Base-by-base conservation (phyloP, 2,329 filamentous ascomycete species). In the Rhinocladiella similis region DNA sequence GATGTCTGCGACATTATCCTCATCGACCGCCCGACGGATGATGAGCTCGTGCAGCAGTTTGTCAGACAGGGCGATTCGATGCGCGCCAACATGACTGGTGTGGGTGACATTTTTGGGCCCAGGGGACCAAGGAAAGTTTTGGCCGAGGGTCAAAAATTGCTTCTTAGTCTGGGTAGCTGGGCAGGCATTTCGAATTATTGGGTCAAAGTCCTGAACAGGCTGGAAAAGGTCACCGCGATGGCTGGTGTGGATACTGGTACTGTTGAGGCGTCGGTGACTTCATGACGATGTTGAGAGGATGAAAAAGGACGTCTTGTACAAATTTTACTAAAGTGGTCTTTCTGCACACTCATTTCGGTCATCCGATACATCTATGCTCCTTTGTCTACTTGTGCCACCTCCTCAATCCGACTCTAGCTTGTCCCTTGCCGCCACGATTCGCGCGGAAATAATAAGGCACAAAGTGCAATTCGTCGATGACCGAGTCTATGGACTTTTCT, bases 11-110 rank as follows among this genome's bases (percentile, higher is more conserved):
- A 54, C 19, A 57, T 79, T 4, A 79, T 83, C 35, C 74, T 79
- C 12, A 69, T 84, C 0, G 82, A 84, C 53, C 72, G 80, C 5
- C 81, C 81, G 0, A 75, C 76, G 1, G 80, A 84, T 59, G 82
- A 84, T 63, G 81, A 84, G 61, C 71, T 84, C 43, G 80, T 83
- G 1, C 81, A 84, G 61, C 67, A 77, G 1, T 84, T 81, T 63
- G 80, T 84, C 0, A 70, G 75, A 12, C 69, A 75, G 12, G 81
- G 81, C 0, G 68, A 74, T 20, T 68, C 60, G 1, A 81, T 84
- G 75, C 71, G 69, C 16, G 80, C 76, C 1, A 75, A 79, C 55
- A 71, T 84, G 3, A 77, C 73, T 6, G 79, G 78, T 1, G 78
- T 83, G 1, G 81, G 80, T 0, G 76, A 83, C 35, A 14, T 62